phyloP scores from a whole-genome alignment of 2,329 filamentous ascomycete species.

The Aureobasidium melanogenum region DNA sequence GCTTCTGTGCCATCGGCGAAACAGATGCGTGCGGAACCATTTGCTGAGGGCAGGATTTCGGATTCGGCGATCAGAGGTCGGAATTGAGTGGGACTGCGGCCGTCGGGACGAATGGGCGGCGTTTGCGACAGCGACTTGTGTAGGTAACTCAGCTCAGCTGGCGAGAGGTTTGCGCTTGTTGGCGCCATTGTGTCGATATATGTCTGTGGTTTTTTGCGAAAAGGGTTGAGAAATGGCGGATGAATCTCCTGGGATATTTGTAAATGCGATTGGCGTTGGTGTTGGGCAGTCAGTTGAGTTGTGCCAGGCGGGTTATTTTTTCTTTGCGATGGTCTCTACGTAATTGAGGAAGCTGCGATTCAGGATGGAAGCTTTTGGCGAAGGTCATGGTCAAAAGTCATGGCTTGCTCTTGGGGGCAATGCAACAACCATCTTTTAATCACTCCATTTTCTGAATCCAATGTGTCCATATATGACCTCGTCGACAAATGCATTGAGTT shows the following conservation, averaged over 20 bases:
- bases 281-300: neutral
- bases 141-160: constrained; percentile 92
- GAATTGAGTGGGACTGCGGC: constrained; percentile 74
- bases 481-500: neutral
- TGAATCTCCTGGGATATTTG: neutral
- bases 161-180: constrained; percentile 64
- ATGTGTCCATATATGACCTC: too few species aligned
- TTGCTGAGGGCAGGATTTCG: constrained; percentile 77
- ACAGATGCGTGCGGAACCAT: constrained; percentile 87
- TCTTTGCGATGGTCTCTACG: constrained; percentile 9
- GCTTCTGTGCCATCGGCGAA: constrained; percentile 94
- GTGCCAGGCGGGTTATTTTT: neutral
- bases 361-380: neutral
- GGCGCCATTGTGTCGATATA: constrained; percentile 46
- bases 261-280: neutral
- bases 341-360: neutral
- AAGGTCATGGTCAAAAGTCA: neutral
- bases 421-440: too few species aligned
- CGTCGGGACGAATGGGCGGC: constrained; percentile 84
- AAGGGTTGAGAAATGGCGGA: neutral
- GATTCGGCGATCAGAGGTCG: constrained; percentile 84
- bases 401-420: neutral
- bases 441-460: too few species aligned
- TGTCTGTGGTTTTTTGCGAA: neutral
- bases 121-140: constrained; percentile 73